A percentile compares a stretch with the other conserved stretches of the same genome.
phyloP scores from a whole-genome alignment of 371 early-diverging fungal species.

The Mucor piriformis region DNA sequence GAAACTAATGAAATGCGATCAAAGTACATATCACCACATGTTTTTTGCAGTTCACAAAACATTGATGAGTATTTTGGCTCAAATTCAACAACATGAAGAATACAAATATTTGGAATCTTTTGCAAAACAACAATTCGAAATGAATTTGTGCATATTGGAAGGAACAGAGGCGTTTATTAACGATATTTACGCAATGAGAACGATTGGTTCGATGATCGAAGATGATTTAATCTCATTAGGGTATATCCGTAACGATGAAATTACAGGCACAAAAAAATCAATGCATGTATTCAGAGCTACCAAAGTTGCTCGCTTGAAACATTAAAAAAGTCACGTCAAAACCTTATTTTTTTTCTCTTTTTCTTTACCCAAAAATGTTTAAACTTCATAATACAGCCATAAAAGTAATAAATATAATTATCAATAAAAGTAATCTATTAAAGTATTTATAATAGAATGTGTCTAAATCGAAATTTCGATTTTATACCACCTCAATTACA shows the following conservation, averaged over 20 bases:
- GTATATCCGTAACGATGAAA: neutral
- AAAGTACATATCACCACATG: conserved; percentile 55
- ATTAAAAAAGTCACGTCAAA: neutral
- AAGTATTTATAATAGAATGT: neutral
- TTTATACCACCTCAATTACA: neutral
- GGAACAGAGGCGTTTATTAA: conserved; percentile 40
- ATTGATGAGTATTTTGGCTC: conserved; percentile 21
- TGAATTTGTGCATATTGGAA: conserved; percentile 35
- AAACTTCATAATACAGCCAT: neutral
- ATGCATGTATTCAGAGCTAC: conserved; percentile 9
- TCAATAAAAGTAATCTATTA: neutral
- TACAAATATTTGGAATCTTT: conserved; percentile 6
- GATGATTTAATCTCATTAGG: conserved; percentile 6
- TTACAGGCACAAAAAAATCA: neutral
- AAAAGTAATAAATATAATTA: neutral
- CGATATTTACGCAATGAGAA: conserved; percentile 44
- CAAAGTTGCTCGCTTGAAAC: neutral
- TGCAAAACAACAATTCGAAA: conserved; percentile 34
- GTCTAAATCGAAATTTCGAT: neutral
- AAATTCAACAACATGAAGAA: conserved; percentile 5
- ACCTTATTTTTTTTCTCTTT: neutral
- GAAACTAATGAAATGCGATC: conserved; percentile 42
- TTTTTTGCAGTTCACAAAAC: conserved; percentile 50
- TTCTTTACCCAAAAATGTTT: neutral
- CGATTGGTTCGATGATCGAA: conserved; percentile 16